Conservation (phyloP, 2,329 filamentous ascomycete genomes). For the Phoma sp. region DNA sequence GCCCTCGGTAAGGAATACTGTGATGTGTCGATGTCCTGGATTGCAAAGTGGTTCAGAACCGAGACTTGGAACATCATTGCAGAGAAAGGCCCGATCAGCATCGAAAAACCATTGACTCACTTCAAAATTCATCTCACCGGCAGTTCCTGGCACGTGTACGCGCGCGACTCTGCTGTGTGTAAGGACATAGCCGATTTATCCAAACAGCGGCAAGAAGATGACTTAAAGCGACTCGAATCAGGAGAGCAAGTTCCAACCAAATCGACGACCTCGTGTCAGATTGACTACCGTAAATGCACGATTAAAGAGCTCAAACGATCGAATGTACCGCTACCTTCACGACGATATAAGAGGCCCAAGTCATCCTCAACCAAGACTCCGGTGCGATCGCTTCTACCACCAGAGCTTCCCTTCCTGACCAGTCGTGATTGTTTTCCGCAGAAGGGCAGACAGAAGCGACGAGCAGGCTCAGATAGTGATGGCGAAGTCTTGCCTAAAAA, state of each 20-base stretch:
- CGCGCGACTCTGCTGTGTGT: conserved; percentile 20
- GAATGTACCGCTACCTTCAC: conserved; percentile 22
- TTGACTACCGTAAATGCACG: conserved; percentile 15
- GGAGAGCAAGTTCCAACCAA: too few relatives aligned
- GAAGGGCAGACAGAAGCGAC: conserved; percentile 1
- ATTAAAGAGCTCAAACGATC: conserved; percentile 22
- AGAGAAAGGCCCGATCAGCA: conserved; percentile 26
- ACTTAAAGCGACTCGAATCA: too few relatives aligned
- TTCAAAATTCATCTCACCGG: conserved; percentile 33
- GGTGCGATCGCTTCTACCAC: not conserved
- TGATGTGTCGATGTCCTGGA: conserved; percentile 42
- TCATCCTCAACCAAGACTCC: not conserved
- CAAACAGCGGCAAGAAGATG: too few relatives aligned
- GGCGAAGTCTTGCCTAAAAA: too few relatives aligned
- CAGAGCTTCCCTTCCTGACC: not conserved
- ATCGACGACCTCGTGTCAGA: not conserved
- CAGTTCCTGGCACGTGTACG: conserved; percentile 26
- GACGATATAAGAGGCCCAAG: conserved; percentile 4
- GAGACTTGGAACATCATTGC: conserved; percentile 39
- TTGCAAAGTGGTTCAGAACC: conserved; percentile 45
- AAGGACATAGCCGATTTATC: conserved; percentile 15
- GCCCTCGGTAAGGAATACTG: conserved; percentile 37
- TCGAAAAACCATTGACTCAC: conserved; percentile 26
- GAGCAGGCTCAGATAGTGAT: not conserved
- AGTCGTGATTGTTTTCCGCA: not conserved